Base-by-base conservation (phyloP, 108 stramenopile species). In the Mayamaea pseudoterrestris region DNA sequence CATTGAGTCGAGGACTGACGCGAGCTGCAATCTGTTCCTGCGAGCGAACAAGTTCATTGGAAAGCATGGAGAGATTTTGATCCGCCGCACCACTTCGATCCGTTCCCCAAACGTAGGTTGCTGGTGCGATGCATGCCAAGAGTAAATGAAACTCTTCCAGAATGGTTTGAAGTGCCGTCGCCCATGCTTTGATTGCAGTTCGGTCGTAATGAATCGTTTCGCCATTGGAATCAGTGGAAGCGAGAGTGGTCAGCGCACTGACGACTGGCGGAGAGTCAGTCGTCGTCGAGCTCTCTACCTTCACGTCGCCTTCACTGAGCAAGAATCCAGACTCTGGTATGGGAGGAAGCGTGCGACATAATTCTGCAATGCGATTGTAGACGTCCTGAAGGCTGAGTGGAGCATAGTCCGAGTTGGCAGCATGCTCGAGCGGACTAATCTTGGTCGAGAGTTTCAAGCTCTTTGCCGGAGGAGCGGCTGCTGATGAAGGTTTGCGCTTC, bases 81-180 rank as follows among this genome's bases (percentile, higher is more conserved):
- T 87, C 80, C 0, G 78, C 66, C 0, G 85, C 85, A 8, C 85
- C 85, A n/a, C 60, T 63, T 6, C 79, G 74, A 44, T 87, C 85
- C n/a, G 80, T 73, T 34, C 80, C 80, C 85, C 85, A 87, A 50
- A 65, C 68, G 53, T 87, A 87, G 0, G 78, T 80, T 1, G 85
- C 78, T 0, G 80, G 62, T 21, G 58, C 60, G 1, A 87, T 69
- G 31, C 76, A 78, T 37, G 65, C 75, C 8, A 82, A 40, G 29
- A 76, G 54, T 5, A 87, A 55, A 45, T 77, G 71, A 67, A 74
- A 80, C 36, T 73, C 68, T 61, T 87, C 85, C 24, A 87, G 50
- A 14, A 60, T 52, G 4, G 63, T 55, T 49, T 87, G 85, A 1
- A 87, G 45, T 17, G 41, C 24, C 12, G 69, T 57, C 7, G 85